These are phyloP conservation scores for Didymella sp. DNA, from an alignment of 2,329 filamentous ascomycete genomes.

Conservation along the genomic window DNA sequence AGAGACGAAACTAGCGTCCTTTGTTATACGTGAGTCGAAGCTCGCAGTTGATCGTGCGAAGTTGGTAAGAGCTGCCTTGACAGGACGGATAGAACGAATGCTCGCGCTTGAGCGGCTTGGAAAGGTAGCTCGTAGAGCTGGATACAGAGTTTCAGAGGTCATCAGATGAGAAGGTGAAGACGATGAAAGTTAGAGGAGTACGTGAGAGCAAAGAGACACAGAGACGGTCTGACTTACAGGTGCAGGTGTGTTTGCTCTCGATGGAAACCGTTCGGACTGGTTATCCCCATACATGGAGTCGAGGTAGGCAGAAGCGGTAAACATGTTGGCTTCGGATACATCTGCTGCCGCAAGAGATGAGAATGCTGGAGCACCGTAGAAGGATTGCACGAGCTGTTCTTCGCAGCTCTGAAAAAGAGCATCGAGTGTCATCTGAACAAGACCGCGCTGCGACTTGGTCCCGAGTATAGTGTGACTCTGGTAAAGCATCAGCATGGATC, in stretches of 20 bases:
- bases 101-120: slow-evolving; percentile 23
- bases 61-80: slow-evolving; percentile 31
- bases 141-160: slow-evolving; percentile 31
- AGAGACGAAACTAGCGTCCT: slow-evolving; percentile 65
- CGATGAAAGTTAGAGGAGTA: slow-evolving; percentile 20
- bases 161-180: slow-evolving; percentile 21
- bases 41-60: slow-evolving; percentile 40
- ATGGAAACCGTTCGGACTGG: slow-evolving; percentile 59
- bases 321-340: slow-evolving; percentile 78
- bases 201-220: slow-evolving; percentile 13
- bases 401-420: slow-evolving; percentile 84
- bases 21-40: slow-evolving; percentile 36
- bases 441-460: slow-evolving; percentile 81
- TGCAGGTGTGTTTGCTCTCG: slow-evolving; percentile 57
- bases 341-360: slow-evolving; percentile 79
- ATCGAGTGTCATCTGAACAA: slow-evolving; percentile 91
- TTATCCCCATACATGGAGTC: slow-evolving; percentile 78
- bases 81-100: slow-evolving; percentile 43
- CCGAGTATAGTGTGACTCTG: slow-evolving; percentile 96
- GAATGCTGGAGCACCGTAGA: slow-evolving; percentile 66
- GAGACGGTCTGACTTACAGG: slow-evolving; percentile 46
- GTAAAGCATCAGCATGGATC: slow-evolving; percentile 16
- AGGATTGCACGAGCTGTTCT: slow-evolving; percentile 69
- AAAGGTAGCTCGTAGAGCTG: slow-evolving; percentile 28
- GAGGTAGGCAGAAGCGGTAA: slow-evolving; percentile 76